Conservation (phyloP, 192 early-diverging fungal genomes). For the Umbelopsis vinacea region DNA sequence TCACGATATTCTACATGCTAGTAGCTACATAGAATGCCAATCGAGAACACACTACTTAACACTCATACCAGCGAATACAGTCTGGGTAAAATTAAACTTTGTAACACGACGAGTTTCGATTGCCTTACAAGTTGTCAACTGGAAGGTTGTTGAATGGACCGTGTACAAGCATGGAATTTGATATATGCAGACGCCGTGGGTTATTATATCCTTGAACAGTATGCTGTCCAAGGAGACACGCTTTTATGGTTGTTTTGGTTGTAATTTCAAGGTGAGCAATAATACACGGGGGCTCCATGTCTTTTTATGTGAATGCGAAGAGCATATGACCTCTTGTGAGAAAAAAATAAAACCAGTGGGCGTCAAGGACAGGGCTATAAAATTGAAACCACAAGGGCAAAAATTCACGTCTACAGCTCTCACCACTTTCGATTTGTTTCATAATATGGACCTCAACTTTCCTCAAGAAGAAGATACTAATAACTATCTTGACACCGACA, state of each 20-base stretch:
- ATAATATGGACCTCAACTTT: slow-evolving; percentile 32
- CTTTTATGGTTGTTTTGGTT: not conserved
- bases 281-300: not conserved
- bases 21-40: not conserved
- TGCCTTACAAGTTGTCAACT: not conserved
- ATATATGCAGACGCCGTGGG: no score
- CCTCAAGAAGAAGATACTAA: slow-evolving; percentile 24
- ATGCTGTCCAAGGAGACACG: not conserved
- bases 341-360: not conserved
- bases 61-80: no score
- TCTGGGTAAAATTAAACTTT: not conserved
- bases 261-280: not conserved
- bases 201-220: no score
- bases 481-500: slow-evolving; percentile 33
- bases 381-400: not conserved
- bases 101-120: not conserved
- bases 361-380: not conserved
- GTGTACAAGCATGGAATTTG: no score
- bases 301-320: not conserved
- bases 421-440: not conserved
- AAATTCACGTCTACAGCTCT: not conserved
- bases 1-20: not conserved
- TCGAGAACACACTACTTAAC: no score
- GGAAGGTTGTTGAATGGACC: no score
- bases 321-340: slow-evolving; percentile 21